These are phyloP conservation scores for Penicillium sp. DNA, from an alignment of 2,329 filamentous ascomycete genomes.

Conservation along the genomic window DNA sequence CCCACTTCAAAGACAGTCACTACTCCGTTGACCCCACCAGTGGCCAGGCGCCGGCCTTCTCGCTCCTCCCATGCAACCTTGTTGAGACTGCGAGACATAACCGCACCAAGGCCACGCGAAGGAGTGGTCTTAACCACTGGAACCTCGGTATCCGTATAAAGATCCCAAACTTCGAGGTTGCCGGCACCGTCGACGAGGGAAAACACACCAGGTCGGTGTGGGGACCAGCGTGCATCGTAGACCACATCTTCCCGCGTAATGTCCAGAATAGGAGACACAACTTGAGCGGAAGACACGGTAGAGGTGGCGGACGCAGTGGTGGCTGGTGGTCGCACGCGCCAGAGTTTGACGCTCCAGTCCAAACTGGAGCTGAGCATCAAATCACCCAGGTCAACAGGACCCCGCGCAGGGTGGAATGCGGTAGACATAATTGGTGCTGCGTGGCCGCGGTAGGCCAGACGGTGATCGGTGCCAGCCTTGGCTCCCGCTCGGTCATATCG, in stretches of 20 bases:
- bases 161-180: slow-evolving; percentile 90
- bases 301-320: slow-evolving; percentile 41
- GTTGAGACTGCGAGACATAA: slow-evolving; percentile 84
- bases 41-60: slow-evolving; percentile 82
- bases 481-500: slow-evolving; percentile 95
- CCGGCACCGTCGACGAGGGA: slow-evolving; percentile 91
- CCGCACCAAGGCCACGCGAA: slow-evolving; percentile 59
- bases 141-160: slow-evolving; percentile 88
- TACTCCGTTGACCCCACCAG: slow-evolving; percentile 87
- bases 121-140: slow-evolving; percentile 80
- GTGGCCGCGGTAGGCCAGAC: slow-evolving; percentile 85
- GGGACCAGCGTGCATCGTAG: slow-evolving; percentile 95
- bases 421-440: slow-evolving; percentile 94
- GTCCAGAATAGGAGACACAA: slow-evolving; percentile 75
- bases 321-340: slow-evolving; percentile 71
- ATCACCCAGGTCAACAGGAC: slow-evolving; percentile 91
- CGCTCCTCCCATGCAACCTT: slow-evolving; percentile 91
- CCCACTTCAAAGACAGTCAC: slow-evolving; percentile 89
- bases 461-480: slow-evolving; percentile 89
- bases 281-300: slow-evolving; percentile 43
- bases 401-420: slow-evolving; percentile 89
- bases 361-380: slow-evolving; percentile 87
- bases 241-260: slow-evolving; percentile 94
- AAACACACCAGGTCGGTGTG: slow-evolving; percentile 90
- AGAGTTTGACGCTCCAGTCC: slow-evolving; percentile 96